Conservation (phyloP, 305 asterid species). For the Petunia hybrid region DNA sequence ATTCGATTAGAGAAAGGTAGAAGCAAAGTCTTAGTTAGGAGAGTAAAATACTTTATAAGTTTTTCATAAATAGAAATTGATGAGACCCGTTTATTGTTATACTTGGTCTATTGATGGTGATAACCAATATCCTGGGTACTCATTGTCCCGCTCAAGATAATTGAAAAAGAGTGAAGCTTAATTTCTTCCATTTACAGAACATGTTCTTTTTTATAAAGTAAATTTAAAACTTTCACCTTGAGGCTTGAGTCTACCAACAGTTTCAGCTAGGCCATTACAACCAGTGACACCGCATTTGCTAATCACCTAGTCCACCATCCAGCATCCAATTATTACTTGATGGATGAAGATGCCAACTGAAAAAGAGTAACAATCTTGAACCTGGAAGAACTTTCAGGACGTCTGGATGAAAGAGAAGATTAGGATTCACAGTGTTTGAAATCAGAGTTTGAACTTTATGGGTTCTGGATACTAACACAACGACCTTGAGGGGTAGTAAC, state of each 20-base stretch:
- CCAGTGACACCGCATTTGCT: background rate
- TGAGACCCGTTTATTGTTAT: background rate
- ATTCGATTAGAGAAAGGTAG: no score
- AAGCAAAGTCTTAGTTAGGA: no score
- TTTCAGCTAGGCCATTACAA: background rate
- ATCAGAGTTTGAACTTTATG: no score
- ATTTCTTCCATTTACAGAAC: background rate
- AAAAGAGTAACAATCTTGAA: background rate
- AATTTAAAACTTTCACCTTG: background rate
- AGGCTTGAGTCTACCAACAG: background rate
- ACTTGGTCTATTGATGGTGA: constrained; percentile 1
- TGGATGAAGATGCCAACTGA: background rate
- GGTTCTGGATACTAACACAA: no score
- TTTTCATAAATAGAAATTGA: background rate
- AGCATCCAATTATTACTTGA: background rate
- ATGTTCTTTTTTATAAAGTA: background rate
- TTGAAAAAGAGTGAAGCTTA: background rate
- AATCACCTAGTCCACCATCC: background rate
- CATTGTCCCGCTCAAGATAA: background rate
- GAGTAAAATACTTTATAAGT: no score
- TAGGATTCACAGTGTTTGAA: constrained; percentile 20
- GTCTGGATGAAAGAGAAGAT: background rate
- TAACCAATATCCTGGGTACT: background rate
- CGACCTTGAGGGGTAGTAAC: no score
- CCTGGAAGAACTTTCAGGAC: background rate